phyloP scores from a whole-genome alignment of 305 asterid genomes.

The Fraxinus dipetala region DNA sequence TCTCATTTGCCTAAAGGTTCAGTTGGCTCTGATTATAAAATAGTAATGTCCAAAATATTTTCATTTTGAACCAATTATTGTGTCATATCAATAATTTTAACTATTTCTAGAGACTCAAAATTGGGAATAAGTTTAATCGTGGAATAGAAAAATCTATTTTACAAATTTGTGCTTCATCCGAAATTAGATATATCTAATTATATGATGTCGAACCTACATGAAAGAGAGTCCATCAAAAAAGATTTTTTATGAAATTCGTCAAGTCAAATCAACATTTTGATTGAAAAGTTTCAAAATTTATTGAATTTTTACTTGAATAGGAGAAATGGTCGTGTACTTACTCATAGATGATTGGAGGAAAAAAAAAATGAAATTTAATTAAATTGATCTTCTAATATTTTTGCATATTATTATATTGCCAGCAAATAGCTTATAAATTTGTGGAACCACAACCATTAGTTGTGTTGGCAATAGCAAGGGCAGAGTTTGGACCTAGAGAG shows the following conservation, averaged over 20 bases:
- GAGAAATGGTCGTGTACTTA: neutral
- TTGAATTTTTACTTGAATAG: neutral
- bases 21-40: neutral
- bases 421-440: neutral
- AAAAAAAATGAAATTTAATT: neutral
- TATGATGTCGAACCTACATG: neutral
- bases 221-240: neutral
- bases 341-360: neutral
- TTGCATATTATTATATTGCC: neutral
- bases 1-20: neutral
- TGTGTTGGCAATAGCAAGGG: neutral
- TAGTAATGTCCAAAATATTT: no score
- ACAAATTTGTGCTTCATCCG: neutral
- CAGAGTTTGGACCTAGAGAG: neutral
- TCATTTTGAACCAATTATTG: no score
- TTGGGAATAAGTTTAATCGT: neutral
- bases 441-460: neutral
- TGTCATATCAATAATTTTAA: neutral
- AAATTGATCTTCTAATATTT: neutral
- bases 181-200: neutral
- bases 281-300: neutral
- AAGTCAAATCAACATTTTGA: neutral
- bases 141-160: neutral
- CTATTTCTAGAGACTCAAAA: neutral
- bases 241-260: neutral